Evolutionary conservation across 805 yeast genomes (phyloP).

Genomic region (Phaffomyces thermotolerans): DNA sequence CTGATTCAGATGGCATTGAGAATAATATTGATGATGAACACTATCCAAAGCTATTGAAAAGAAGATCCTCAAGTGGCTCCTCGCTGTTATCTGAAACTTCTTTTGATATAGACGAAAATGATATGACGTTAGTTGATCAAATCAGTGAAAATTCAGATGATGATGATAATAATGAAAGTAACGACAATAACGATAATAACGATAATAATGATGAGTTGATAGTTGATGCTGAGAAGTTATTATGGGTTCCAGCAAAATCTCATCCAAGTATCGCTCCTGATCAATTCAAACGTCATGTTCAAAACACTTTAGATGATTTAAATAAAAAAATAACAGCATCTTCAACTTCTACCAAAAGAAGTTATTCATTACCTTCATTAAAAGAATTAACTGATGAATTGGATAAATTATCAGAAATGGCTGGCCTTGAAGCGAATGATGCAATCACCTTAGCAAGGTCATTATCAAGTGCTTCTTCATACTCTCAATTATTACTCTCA

Average conservation of each 20-base stretch:
- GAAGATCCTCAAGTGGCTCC: slow-evolving; percentile 13
- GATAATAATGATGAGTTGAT: slow-evolving; percentile 10
- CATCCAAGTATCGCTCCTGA: slow-evolving; percentile 97
- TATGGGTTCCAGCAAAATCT: slow-evolving; percentile 94
- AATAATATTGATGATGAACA: background rate
- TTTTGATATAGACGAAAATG: slow-evolving; percentile 5
- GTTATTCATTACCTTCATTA: slow-evolving; percentile 48
- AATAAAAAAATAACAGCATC: slow-evolving; percentile 9
- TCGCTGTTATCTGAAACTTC: slow-evolving; percentile 12
- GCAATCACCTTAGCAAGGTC: slow-evolving; percentile 80
- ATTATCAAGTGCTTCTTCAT: slow-evolving; percentile 61
- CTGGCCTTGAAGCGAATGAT: slow-evolving; percentile 72
- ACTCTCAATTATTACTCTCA: slow-evolving; percentile 25
- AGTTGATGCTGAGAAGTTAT: slow-evolving; percentile 39
- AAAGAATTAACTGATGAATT: slow-evolving; percentile 69
- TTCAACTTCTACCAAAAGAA: slow-evolving; percentile 1
- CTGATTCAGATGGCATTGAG: background rate
- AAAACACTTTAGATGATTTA: slow-evolving; percentile 29
- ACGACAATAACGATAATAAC: background rate
- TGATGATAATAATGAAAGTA: background rate
- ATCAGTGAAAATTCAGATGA: too few species aligned
- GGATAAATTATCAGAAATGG: slow-evolving; percentile 64
- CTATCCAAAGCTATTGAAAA: slow-evolving; percentile 3
- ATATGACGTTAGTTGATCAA: slow-evolving; percentile 8
- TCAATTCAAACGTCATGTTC: slow-evolving; percentile 63